Conservation (phyloP, 2,329 filamentous ascomycete species). For the Sclerotinia subarctica region DNA sequence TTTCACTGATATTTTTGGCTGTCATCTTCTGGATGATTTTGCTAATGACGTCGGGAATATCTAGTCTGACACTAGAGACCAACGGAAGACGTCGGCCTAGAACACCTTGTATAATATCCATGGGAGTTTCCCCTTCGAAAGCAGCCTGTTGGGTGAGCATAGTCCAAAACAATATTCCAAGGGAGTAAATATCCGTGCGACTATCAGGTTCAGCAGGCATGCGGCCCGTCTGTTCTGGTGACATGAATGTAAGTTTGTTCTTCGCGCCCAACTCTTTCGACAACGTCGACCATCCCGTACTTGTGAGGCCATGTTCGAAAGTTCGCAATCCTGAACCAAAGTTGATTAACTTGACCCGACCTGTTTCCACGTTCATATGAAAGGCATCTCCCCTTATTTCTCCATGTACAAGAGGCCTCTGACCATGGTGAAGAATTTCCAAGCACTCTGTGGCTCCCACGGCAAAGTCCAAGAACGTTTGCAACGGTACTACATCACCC, state of each 20-base stretch:
- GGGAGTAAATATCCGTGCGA: slow-evolving; percentile 88
- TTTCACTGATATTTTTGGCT: slow-evolving; percentile 78
- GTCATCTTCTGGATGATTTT: slow-evolving; percentile 90
- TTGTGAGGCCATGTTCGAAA: slow-evolving; percentile 85
- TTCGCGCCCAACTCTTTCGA: slow-evolving; percentile 82
- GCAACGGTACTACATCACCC: slow-evolving; percentile 62
- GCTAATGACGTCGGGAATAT: slow-evolving; percentile 79
- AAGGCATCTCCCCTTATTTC: slow-evolving; percentile 90
- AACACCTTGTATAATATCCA: slow-evolving; percentile 90
- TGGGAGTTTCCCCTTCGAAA: slow-evolving; percentile 73
- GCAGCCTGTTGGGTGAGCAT: slow-evolving; percentile 76
- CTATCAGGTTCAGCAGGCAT: slow-evolving; percentile 90
- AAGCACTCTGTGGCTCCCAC: slow-evolving; percentile 83
- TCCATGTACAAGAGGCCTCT: slow-evolving; percentile 75
- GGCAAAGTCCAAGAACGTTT: slow-evolving; percentile 83
- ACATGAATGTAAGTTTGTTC: slow-evolving; percentile 87
- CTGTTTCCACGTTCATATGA: slow-evolving; percentile 71
- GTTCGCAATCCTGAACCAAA: slow-evolving; percentile 83
- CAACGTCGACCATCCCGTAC: slow-evolving; percentile 79
- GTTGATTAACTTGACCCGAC: slow-evolving; percentile 73
- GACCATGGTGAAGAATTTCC: slow-evolving; percentile 85
- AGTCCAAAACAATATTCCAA: slow-evolving; percentile 87
- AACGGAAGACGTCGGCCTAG: slow-evolving; percentile 74
- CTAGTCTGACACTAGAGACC: slow-evolving; percentile 72
- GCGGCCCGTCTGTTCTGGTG: slow-evolving; percentile 89